Base-by-base conservation (phyloP, 306 rosid genomes). In the Vachellia pachyceras region DNA sequence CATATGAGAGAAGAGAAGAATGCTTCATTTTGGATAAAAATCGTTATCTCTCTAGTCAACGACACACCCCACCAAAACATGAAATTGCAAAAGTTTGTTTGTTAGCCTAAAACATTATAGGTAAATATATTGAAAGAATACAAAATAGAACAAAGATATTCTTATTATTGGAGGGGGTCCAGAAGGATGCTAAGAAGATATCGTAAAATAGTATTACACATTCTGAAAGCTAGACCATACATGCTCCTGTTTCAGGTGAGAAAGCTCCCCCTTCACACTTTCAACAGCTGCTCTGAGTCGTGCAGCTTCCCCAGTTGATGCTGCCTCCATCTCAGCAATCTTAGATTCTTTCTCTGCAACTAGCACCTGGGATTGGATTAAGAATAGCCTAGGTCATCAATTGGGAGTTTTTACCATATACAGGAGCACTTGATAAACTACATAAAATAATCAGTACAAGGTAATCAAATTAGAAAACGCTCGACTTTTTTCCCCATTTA, bases 251-350 rank as follows among this genome's bases (percentile, higher is more conserved):
- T 87, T 93, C 55, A 96, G 79, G 82, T 93, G 90, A 83, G 92
- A 85, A 78, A 90, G 85, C 82, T 96, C 99, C 68, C 98, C 99
- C 83, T 88, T 96, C 41, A 92, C 83, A 78, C 92, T 85, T 86
- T 96, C 99, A 87, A 87, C 80, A 36, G 92, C 87, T 74, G 99
- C 99, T 87, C 91, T 92, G 85, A 90, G 91, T 58, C 99, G 92
- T 69, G 85, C 99, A 17, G 97, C 91, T 87, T 93, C 97, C 83
- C 99, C 99, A 76, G 92, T 86, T 52, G 97, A 93, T 72, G 98
- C 94, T 73, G 98, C 99, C 84, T 96, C 99, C 94, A 92, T 90
- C 91, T 96, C 98, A 80, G 97, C 98, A 80, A 96, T 93, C 92
- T 86, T 92, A 46, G 95, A 90, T 80, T 96, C 99, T 89, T 88